Evolutionary conservation across 768 basidiomycete species (phyloP).

Genomic region (Boletales sp.): DNA sequence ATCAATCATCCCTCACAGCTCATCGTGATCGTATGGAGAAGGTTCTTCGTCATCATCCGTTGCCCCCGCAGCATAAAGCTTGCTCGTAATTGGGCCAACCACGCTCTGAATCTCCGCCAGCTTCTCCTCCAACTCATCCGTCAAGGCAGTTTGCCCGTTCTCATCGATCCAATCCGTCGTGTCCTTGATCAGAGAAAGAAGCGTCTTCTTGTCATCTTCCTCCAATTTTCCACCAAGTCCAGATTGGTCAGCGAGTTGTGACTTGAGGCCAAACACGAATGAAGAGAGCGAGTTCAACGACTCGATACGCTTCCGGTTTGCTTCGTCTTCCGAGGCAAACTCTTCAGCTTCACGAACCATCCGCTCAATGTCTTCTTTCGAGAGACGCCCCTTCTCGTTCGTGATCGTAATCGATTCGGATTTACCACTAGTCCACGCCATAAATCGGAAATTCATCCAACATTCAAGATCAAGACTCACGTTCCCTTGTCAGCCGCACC

Average conservation of each 20-base stretch:
- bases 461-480: slow-evolving; percentile 37
- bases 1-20: slow-evolving; percentile 36
- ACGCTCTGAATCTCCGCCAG: slow-evolving; percentile 68
- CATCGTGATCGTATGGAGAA: slow-evolving; percentile 45
- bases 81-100: slow-evolving; percentile 82
- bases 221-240: slow-evolving; percentile 88
- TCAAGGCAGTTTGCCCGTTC: slow-evolving; percentile 67
- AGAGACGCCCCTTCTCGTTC: slow-evolving; percentile 92
- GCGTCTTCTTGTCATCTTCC: slow-evolving; percentile 79
- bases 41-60: slow-evolving; percentile 42
- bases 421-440: slow-evolving; percentile 54
- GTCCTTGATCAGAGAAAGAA: slow-evolving; percentile 81
- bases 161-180: slow-evolving; percentile 91
- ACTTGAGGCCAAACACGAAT: slow-evolving; percentile 84
- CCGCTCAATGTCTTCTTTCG: slow-evolving; percentile 88
- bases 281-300: slow-evolving; percentile 79
- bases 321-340: slow-evolving; percentile 77
- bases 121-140: slow-evolving; percentile 93
- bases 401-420: slow-evolving; percentile 89
- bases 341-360: slow-evolving; percentile 96
- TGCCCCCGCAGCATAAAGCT: slow-evolving; percentile 57
- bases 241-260: slow-evolving; percentile 79
- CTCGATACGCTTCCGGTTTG: slow-evolving; percentile 79
- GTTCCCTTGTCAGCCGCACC: slow-evolving; percentile 92
- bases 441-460: background rate